Evolutionary conservation across 495 filamentous ascomycete genomes (phyloP), one percentile per base, ranked within the genome.

Genomic region (Penicillium flavigenum): DNA sequence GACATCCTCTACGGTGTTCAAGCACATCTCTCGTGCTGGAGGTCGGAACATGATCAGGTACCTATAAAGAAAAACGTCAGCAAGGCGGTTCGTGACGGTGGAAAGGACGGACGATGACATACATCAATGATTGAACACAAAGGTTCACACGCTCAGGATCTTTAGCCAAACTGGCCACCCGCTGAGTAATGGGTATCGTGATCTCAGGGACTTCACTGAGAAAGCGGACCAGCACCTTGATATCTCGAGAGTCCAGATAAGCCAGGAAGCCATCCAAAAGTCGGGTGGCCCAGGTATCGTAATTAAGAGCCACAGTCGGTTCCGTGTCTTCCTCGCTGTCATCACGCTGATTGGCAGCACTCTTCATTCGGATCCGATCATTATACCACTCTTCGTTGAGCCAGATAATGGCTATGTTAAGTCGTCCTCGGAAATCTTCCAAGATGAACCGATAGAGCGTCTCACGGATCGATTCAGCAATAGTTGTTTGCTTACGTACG

Each of bases 331-430:
- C 70, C 1, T 79, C 72, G n/a, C 68, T 64, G 4, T 75, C 74
- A 9, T 67, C 62, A 19, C 76, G 75, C 20, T 68, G 66, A 8
- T 64, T 57, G 8, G 72, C 65, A 44, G 77, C 74, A 45, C 65
- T 63, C 36, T 72, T 66, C 70, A 80, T 73, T 57, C 83, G 81
- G 24, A 96, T 71, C 39, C 83, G 83, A 69, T 96, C 95, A 66
- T 91, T 94, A 73, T 96, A 98, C 93, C 93, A 99, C 72, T 99
- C 94, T 71, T 99, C 94, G 63, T 88, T 92, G 26, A 98, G 78
- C 94, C 94, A 99, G 17, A 86, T 82, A 51, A 96, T 87, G 3
- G 90, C 92, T 36, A 91, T 81, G 54, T 91, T 91, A 54, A 98
- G 89, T 22, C 93, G 85, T 39, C 81, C 84, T 34, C 92, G 83